phyloP scores from a whole-genome alignment of 208 protist species.

The Acanthamoeba polyphaga region DNA sequence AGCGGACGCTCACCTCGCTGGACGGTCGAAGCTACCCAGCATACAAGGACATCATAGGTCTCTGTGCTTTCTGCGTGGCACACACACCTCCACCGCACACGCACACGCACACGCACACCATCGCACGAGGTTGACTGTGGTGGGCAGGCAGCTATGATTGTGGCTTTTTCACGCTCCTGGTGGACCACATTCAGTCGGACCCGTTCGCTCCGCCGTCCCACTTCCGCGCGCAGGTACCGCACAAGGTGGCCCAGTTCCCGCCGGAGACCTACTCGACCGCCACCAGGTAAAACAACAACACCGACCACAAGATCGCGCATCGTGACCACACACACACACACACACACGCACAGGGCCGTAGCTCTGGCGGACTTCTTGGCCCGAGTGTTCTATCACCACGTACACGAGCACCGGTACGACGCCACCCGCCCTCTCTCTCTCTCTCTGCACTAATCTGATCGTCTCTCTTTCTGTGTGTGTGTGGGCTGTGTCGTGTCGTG shows the following conservation, averaged over 20 bases:
- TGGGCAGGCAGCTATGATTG: conserved; percentile 91
- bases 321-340: neutral
- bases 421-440: too few species aligned
- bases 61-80: neutral
- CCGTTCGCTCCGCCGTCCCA: conserved; percentile 87
- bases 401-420: conserved; percentile 11
- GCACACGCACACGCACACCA: neutral
- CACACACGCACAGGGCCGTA: neutral
- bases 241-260: conserved; percentile 74
- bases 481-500: too few species aligned
- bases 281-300: neutral
- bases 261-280: neutral
- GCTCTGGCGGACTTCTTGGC: conserved; percentile 82
- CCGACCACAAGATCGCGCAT: neutral
- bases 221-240: conserved; percentile 77
- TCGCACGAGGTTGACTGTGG: too few species aligned
- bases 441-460: too few species aligned
- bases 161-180: conserved; percentile 89
- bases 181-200: conserved; percentile 87
- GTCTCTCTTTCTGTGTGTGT: neutral
- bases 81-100: neutral
- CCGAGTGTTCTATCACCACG: conserved; percentile 74
- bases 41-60: conserved; percentile 76
- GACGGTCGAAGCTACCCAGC: conserved; percentile 81
- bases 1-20: neutral